These are phyloP conservation scores for Coemansia sp. DNA, from an alignment of 192 early-diverging fungal species.

Conservation along the genomic window DNA sequence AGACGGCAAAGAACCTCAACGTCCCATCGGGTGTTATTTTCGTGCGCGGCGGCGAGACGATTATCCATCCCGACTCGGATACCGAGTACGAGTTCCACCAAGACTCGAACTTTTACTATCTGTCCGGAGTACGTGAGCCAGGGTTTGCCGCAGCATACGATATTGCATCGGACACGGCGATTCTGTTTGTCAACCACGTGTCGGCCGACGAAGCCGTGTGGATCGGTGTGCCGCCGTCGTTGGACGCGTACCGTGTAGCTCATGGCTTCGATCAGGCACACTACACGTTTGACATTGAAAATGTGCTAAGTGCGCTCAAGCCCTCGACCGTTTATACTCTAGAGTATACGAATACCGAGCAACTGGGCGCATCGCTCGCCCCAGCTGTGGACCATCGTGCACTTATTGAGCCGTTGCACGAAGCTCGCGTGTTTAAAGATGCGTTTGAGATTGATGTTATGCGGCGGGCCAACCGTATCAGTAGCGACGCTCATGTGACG, in stretches of 20 bases:
- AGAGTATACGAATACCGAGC: conserved; percentile 40
- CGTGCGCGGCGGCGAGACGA: conserved; percentile 57
- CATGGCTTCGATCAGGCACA: conserved; percentile 74
- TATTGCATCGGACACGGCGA: conserved; percentile 57
- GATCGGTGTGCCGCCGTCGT: conserved; percentile 69
- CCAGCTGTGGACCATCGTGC: not conserved
- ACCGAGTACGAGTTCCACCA: conserved; percentile 82
- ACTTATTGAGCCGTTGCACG: conserved; percentile 66
- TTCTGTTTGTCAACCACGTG: conserved; percentile 69
- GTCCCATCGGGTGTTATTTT: conserved; percentile 61
- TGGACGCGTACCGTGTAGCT: conserved; percentile 51
- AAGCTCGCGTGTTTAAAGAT: conserved; percentile 80
- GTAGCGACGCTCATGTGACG: conserved; percentile 72
- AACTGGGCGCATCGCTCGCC: conserved; percentile 30
- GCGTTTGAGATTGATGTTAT: conserved; percentile 74
- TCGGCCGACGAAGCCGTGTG: conserved; percentile 73
- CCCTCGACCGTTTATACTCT: conserved; percentile 57
- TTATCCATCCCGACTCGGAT: conserved; percentile 70
- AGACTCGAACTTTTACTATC: conserved; percentile 85
- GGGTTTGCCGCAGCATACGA: conserved; percentile 73
- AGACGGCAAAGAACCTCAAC: conserved; percentile 61
- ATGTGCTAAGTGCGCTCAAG: conserved; percentile 45
- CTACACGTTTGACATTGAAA: conserved; percentile 58
- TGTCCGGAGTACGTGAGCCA: conserved; percentile 75
- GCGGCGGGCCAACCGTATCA: conserved; percentile 75